These are phyloP conservation scores for Skeletonema grethae DNA, from an alignment of 108 stramenopile species.

Conservation along the genomic window DNA sequence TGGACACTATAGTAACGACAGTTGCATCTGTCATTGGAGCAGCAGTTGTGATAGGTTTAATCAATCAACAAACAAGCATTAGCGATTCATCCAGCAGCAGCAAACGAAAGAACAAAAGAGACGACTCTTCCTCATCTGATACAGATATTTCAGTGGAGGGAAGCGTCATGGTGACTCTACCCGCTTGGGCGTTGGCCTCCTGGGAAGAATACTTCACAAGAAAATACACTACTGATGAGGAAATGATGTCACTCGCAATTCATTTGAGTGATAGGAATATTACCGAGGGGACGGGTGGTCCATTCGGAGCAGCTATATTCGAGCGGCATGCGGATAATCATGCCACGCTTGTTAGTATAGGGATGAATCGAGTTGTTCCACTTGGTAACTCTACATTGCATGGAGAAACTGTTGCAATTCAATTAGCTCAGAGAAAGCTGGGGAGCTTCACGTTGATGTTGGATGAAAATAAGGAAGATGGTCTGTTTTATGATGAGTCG, in stretches of 20 bases:
- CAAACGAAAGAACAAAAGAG: background rate
- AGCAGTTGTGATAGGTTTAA: background rate
- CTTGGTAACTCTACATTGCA: conserved; percentile 81
- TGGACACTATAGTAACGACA: background rate
- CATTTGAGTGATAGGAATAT: conserved; percentile 72
- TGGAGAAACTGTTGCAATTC: conserved; percentile 88
- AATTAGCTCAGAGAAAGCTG: conserved; percentile 73
- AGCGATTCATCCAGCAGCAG: background rate
- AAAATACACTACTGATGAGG: conserved; percentile 64
- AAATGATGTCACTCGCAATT: conserved; percentile 86
- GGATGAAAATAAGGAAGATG: conserved; percentile 27
- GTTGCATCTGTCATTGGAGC: background rate
- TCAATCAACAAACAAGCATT: background rate
- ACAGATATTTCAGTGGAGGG: conserved; percentile 32
- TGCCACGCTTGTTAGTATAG: conserved; percentile 59
- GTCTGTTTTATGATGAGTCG: conserved; percentile 22
- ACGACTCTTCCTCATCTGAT: background rate
- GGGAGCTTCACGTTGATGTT: conserved; percentile 55
- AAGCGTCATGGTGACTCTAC: conserved; percentile 61
- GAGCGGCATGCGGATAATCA: conserved; percentile 57
- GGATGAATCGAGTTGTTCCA: conserved; percentile 78
- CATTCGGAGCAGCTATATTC: conserved; percentile 85
- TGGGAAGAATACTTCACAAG: conserved; percentile 48
- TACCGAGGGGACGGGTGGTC: conserved; percentile 71
- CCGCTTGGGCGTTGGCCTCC: conserved; percentile 61